These are phyloP conservation scores for Lepidium africanum DNA, from an alignment of 345 rosid species.

Conservation along the genomic window DNA sequence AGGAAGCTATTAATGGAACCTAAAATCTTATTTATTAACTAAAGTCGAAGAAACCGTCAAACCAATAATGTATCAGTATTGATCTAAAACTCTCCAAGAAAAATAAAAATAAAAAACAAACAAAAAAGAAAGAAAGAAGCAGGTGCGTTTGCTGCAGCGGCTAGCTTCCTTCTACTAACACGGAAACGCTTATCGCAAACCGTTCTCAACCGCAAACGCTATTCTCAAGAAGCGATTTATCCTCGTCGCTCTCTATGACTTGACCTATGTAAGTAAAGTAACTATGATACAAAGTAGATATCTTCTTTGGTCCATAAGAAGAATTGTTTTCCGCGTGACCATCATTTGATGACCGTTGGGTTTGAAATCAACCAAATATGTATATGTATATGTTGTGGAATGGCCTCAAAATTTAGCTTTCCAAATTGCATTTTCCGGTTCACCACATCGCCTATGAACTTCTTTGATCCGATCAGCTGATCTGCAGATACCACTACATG, in stretches of 20 bases:
- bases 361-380: not conserved
- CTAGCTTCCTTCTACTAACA: slow-evolving; percentile 14
- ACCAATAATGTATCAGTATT: not conserved
- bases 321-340: slow-evolving; percentile 3
- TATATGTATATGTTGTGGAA: slow-evolving; percentile 7
- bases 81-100: not conserved
- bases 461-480: slow-evolving; percentile 65
- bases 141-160: not conserved
- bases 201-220: slow-evolving; percentile 11
- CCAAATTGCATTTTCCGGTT: slow-evolving; percentile 78
- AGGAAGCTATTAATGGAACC: not conserved
- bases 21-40: not conserved
- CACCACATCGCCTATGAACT: slow-evolving; percentile 69
- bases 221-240: slow-evolving; percentile 1
- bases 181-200: slow-evolving; percentile 13
- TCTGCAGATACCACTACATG: slow-evolving; percentile 69
- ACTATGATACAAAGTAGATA: slow-evolving; percentile 14
- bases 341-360: slow-evolving; percentile 12
- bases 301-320: slow-evolving; percentile 5
- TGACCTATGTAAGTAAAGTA: slow-evolving; percentile 21
- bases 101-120: not conserved
- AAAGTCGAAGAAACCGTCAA: not conserved
- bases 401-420: slow-evolving; percentile 61
- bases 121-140: not conserved
- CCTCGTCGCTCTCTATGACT: not conserved